Conservation (phyloP, 2,329 filamentous ascomycete genomes). For the Verticillium nonalfalfae region DNA sequence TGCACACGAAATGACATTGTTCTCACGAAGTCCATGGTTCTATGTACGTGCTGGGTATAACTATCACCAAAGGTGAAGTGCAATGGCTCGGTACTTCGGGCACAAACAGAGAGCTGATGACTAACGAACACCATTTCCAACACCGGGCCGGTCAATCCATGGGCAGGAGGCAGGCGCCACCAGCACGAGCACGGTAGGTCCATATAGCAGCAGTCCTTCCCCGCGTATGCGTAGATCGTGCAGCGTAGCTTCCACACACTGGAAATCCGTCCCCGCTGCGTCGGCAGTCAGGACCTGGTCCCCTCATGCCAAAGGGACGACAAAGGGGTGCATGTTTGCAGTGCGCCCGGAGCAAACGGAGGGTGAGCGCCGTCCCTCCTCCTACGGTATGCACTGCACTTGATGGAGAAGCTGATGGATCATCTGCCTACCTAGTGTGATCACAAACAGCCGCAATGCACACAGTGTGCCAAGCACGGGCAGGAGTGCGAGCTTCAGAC, state of each 20-base stretch:
- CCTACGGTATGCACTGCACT: neutral
- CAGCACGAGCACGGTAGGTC: no score
- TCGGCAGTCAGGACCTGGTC: neutral
- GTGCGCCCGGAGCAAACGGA: conserved; percentile 9
- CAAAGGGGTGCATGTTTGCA: conserved; percentile 10
- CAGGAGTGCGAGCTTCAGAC: conserved; percentile 9
- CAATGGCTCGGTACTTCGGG: no score
- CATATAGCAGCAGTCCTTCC: no score
- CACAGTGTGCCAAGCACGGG: conserved; percentile 9
- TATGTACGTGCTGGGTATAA: no score
- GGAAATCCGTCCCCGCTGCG: neutral
- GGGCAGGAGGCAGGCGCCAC: no score
- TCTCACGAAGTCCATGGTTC: neutral
- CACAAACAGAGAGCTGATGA: no score
- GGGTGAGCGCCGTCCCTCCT: neutral
- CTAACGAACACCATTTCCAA: no score
- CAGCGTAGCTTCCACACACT: no score
- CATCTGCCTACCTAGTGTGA: conserved; percentile 6
- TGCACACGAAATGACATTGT: neutral
- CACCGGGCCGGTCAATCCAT: no score
- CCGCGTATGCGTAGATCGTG: no score
- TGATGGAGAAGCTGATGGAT: neutral
- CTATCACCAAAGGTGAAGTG: no score
- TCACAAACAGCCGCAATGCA: conserved; percentile 9
- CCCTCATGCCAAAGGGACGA: conserved; percentile 1